phyloP scores from a whole-genome alignment of 106 monocot species.

The Hemerocallis citrina region DNA sequence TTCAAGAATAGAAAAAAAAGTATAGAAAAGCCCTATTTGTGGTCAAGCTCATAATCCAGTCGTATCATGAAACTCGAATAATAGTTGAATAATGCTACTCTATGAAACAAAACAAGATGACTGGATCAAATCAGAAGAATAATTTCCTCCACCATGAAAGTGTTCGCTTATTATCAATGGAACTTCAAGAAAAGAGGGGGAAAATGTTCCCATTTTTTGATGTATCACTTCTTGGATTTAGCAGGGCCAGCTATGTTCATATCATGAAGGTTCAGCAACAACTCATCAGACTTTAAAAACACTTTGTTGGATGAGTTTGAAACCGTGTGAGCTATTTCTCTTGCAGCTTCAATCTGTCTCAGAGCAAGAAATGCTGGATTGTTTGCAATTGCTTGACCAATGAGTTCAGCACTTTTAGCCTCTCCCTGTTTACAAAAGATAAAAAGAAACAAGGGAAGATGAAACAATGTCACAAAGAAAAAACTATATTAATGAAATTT shows the following conservation, averaged over 20 bases:
- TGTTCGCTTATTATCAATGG: no score
- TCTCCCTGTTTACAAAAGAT: constrained; percentile 14
- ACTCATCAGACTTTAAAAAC: constrained; percentile 20
- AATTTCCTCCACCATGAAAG: no score
- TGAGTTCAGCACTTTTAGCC: constrained; percentile 23
- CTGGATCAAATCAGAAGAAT: no score
- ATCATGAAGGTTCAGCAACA: constrained; percentile 23
- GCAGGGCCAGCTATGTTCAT: neutral
- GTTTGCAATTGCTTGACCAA: constrained; percentile 20
- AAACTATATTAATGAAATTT: no score
- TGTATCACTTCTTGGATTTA: neutral
- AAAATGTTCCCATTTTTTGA: no score
- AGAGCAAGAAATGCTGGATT: constrained; percentile 21
- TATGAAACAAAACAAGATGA: no score
- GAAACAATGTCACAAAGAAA: neutral
- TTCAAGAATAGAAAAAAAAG: no score
- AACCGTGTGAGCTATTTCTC: constrained; percentile 22
- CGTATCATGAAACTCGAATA: no score
- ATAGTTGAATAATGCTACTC: no score
- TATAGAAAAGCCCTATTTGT: no score
- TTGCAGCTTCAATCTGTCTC: constrained; percentile 26
- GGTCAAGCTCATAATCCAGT: no score
- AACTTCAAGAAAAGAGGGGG: no score
- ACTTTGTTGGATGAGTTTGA: constrained; percentile 18
- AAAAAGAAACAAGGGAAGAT: neutral